Percentiles rank a stretch among this genome's conserved stretches.
These are phyloP conservation scores for Xylariaceae sp. DNA, from an alignment of 2,329 filamentous ascomycete species.

Conservation along the genomic window DNA sequence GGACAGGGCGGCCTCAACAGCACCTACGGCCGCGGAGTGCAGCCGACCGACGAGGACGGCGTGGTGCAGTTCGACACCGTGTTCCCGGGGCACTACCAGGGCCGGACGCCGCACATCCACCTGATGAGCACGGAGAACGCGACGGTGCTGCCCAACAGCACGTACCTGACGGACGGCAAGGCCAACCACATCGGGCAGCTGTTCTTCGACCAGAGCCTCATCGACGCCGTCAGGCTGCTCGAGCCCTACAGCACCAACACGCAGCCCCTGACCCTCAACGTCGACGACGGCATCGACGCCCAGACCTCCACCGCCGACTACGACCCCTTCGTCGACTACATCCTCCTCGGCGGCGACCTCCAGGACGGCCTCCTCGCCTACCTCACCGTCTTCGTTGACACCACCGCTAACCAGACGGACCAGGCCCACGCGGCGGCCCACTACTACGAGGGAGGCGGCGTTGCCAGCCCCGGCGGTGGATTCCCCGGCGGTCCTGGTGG, in stretches of 20 bases:
- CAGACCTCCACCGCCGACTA: slow-evolving; percentile 52
- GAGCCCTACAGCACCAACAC: slow-evolving; percentile 48
- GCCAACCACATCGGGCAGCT: slow-evolving; percentile 62
- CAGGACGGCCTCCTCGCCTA: slow-evolving; percentile 53
- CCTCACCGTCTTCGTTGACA: slow-evolving; percentile 52
- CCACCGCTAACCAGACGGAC: slow-evolving; percentile 34
- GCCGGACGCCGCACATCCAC: slow-evolving; percentile 41
- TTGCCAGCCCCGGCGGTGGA: slow-evolving; percentile 21
- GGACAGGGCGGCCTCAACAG: slow-evolving; percentile 36
- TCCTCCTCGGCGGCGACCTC: slow-evolving; percentile 55
- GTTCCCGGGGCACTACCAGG: slow-evolving; percentile 37
- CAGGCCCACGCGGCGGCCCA: slow-evolving; percentile 27
- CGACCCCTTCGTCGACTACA: slow-evolving; percentile 59
- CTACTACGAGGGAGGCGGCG: slow-evolving; percentile 33
- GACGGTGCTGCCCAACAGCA: slow-evolving; percentile 49
- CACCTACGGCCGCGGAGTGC: slow-evolving; percentile 39
- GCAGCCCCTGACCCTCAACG: slow-evolving; percentile 49
- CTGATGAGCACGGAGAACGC: slow-evolving; percentile 31
- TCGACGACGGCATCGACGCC: slow-evolving; percentile 52
- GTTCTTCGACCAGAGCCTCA: slow-evolving; percentile 61
- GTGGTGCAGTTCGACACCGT: slow-evolving; percentile 42
- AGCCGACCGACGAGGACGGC: slow-evolving; percentile 39
- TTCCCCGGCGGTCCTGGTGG: slow-evolving; percentile 14
- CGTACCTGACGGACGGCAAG: slow-evolving; percentile 45
- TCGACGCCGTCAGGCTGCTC: slow-evolving; percentile 48